phyloP scores from a whole-genome alignment of 2,329 filamentous ascomycete genomes.

The Botrytis porri region DNA sequence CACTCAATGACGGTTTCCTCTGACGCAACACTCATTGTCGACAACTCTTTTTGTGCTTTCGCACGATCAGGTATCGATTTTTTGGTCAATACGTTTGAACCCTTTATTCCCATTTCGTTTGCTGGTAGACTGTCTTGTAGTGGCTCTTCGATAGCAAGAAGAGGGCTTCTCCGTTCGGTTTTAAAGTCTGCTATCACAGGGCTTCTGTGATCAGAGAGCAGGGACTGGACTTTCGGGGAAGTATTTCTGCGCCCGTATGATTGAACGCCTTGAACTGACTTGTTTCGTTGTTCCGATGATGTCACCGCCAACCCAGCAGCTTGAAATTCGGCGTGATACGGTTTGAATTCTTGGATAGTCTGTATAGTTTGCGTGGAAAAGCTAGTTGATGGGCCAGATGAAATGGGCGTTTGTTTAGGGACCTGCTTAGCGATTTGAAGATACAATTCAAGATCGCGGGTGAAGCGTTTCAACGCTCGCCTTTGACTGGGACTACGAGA shows the following conservation, averaged over 20 bases:
- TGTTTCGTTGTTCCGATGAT: slow-evolving; percentile 45
- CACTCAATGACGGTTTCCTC: slow-evolving; percentile 30
- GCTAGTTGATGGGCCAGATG: slow-evolving; percentile 31
- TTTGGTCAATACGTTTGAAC: slow-evolving; percentile 12
- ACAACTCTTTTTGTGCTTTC: background rate
- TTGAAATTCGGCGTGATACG: slow-evolving; percentile 52
- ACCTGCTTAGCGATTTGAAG: slow-evolving; percentile 41
- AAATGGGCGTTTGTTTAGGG: slow-evolving; percentile 39
- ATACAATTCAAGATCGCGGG: slow-evolving; percentile 44
- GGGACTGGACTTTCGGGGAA: slow-evolving; percentile 15
- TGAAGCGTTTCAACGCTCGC: slow-evolving; percentile 44
- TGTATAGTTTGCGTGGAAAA: slow-evolving; percentile 50
- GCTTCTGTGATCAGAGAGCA: background rate
- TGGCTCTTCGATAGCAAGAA: background rate
- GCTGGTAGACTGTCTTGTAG: slow-evolving; percentile 25
- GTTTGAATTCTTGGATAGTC: slow-evolving; percentile 52
- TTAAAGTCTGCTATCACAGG: background rate
- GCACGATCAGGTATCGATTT: background rate
- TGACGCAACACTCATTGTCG: slow-evolving; percentile 26
- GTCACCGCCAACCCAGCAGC: slow-evolving; percentile 56
- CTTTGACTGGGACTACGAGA: slow-evolving; percentile 47
- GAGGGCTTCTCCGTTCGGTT: background rate
- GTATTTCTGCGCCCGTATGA: slow-evolving; percentile 7
- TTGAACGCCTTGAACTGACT: background rate
- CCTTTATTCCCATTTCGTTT: slow-evolving; percentile 24